Evolutionary conservation across 2,329 filamentous ascomycete species (phyloP).

Genomic region (Neonectria faginata): DNA sequence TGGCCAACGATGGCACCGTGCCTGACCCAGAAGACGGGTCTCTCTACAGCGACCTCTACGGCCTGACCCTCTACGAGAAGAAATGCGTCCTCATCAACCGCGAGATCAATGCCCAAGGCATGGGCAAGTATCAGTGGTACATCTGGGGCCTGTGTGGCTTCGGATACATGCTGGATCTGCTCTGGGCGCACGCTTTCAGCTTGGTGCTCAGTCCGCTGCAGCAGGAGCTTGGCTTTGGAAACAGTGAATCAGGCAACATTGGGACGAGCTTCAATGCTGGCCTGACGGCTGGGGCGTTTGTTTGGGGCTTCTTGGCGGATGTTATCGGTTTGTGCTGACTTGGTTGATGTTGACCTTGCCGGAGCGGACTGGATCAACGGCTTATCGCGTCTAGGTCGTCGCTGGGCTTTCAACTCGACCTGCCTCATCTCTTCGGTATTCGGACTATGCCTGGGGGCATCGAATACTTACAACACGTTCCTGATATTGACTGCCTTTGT

Average conservation of each 20-base stretch:
- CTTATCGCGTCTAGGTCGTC: slow-evolving; percentile 51
- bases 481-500: slow-evolving; percentile 65
- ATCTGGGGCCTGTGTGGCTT: slow-evolving; percentile 65
- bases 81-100: slow-evolving; percentile 52
- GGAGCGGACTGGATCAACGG: not conserved
- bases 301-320: slow-evolving; percentile 68
- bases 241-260: slow-evolving; percentile 57
- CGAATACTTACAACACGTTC: slow-evolving; percentile 62
- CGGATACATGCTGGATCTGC: slow-evolving; percentile 66
- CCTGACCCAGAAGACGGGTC: not conserved
- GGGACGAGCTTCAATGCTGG: slow-evolving; percentile 66
- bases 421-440: slow-evolving; percentile 66
- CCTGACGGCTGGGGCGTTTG: slow-evolving; percentile 65
- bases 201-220: slow-evolving; percentile 65
- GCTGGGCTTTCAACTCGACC: slow-evolving; percentile 69
- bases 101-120: slow-evolving; percentile 64
- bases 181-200: slow-evolving; percentile 70
- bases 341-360: not conserved
- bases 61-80: slow-evolving; percentile 49
- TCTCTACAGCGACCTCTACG: slow-evolving; percentile 34
- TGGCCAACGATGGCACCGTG: not conserved
- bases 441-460: slow-evolving; percentile 62
- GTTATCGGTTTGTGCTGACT: slow-evolving; percentile 51
- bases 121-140: slow-evolving; percentile 66
- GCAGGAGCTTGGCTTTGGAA: slow-evolving; percentile 66